Evolutionary conservation across 306 rosid species (phyloP).

Genomic region (Inga oerstediana): DNA sequence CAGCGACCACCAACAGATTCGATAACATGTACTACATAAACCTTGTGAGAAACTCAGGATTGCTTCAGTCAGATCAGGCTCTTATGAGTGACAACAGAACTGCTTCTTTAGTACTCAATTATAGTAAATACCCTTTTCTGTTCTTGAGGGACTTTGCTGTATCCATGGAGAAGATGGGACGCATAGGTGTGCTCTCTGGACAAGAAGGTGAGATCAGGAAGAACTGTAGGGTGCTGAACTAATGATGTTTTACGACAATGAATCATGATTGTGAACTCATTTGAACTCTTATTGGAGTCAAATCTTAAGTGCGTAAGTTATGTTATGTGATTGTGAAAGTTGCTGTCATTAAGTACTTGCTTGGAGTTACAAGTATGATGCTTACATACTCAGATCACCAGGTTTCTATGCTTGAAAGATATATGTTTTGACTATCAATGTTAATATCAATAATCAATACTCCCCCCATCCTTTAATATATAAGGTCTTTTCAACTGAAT

Average conservation of each 20-base stretch:
- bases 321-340: background rate
- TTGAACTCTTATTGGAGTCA: background rate
- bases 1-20: constrained; percentile 50
- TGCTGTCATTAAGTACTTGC: background rate
- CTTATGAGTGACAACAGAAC: constrained; percentile 61
- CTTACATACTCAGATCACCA: background rate
- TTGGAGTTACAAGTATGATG: background rate
- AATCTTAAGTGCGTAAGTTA: background rate
- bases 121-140: constrained; percentile 58
- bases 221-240: constrained; percentile 67
- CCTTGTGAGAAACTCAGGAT: constrained; percentile 61
- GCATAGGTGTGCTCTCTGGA: constrained; percentile 72
- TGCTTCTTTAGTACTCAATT: constrained; percentile 55
- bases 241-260: background rate
- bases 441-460: no score
- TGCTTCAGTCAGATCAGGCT: constrained; percentile 86
- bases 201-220: constrained; percentile 71
- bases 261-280: background rate
- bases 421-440: no score
- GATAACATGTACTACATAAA: constrained; percentile 75
- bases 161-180: constrained; percentile 76
- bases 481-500: no score
- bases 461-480: no score
- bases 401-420: background rate
- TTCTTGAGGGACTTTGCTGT: constrained; percentile 66